These are phyloP conservation scores for Psilocybe cubensis DNA, from an alignment of 768 basidiomycete species.

Conservation along the genomic window DNA sequence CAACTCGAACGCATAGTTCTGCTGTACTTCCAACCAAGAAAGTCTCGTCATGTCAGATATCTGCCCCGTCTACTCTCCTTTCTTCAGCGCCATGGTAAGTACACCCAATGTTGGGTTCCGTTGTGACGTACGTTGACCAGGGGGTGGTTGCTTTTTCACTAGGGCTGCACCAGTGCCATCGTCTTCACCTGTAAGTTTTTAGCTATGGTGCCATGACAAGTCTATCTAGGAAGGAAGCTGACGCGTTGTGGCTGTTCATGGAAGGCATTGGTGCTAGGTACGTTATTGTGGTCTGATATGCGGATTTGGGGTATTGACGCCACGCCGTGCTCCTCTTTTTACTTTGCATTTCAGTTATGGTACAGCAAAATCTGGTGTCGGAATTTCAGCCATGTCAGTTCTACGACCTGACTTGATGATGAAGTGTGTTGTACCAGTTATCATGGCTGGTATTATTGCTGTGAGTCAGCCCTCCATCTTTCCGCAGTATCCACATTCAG, in stretches of 20 bases:
- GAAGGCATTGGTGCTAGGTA: conserved; percentile 88
- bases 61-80: conserved; percentile 95
- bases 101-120: not conserved
- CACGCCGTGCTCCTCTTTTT: conserved; percentile 16
- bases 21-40: conserved; percentile 2
- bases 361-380: conserved; percentile 98
- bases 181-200: conserved; percentile 90
- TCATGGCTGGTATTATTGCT: conserved; percentile 99
- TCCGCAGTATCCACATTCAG: conserved; percentile 5
- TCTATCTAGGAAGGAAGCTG: not conserved
- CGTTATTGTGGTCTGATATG: conserved; percentile 26
- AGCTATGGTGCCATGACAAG: not conserved
- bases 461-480: conserved; percentile 52
- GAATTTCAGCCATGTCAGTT: conserved; percentile 97
- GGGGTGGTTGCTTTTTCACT: conserved; percentile 17
- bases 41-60: conserved; percentile 49
- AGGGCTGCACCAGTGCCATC: conserved; percentile 97
- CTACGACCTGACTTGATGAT: conserved; percentile 97
- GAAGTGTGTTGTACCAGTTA: conserved; percentile 95
- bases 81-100: conserved; percentile 95
- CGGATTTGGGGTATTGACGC: conserved; percentile 9
- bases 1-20: conserved; percentile 15
- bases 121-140: conserved; percentile 20
- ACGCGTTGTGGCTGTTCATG: conserved; percentile 5
- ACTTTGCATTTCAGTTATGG: conserved; percentile 71